Conservation (phyloP, 176 grass and related monocot species). For the Bolboschoenus planiculmis region DNA sequence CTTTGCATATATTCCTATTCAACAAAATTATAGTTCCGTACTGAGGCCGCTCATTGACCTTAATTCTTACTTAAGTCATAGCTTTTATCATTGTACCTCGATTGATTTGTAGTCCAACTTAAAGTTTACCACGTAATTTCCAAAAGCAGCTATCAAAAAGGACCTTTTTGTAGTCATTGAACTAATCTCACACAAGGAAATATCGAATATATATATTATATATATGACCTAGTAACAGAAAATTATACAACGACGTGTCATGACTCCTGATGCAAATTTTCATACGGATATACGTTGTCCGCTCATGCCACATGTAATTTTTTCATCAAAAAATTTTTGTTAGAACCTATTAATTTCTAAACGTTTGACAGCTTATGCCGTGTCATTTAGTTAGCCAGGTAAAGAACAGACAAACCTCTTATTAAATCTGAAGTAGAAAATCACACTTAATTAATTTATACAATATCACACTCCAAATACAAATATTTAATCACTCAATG, state of each 20-base stretch:
- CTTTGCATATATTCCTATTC: no score
- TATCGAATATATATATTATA: not conserved
- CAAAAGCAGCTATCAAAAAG: not conserved
- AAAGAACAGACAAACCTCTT: not conserved
- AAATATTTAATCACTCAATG: not conserved
- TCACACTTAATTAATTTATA: not conserved
- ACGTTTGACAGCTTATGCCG: not conserved
- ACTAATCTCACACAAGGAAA: not conserved
- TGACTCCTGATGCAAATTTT: not conserved
- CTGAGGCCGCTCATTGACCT: not conserved
- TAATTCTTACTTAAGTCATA: not conserved
- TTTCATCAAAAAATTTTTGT: no score
- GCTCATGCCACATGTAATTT: not conserved
- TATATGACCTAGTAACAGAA: not conserved
- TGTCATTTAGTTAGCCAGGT: no score
- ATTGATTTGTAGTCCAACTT: not conserved
- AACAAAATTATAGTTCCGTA: not conserved
- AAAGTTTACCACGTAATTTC: not conserved
- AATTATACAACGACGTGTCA: not conserved
- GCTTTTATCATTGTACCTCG: not conserved
- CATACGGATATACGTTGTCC: not conserved
- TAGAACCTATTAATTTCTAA: no score
- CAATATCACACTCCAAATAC: not conserved
- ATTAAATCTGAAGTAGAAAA: not conserved
- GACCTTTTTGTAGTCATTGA: not conserved